phyloP scores from a whole-genome alignment of 352 stramenopile species.

The Phytophthora pisi region DNA sequence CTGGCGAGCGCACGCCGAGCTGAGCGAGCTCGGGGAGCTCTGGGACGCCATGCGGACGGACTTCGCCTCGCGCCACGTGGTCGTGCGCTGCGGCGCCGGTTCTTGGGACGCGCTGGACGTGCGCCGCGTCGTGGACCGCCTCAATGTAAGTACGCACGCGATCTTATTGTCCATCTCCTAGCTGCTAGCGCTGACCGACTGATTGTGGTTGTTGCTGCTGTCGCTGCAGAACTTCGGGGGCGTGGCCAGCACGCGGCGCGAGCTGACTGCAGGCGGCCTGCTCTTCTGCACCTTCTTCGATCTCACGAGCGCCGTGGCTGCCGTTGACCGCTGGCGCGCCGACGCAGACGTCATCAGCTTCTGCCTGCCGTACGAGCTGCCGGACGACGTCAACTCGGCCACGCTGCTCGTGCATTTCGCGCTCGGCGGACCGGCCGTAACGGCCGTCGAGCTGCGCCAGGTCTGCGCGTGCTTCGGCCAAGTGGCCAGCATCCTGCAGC shows the following conservation, averaged over 20 bases:
- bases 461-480: conserved; percentile 74
- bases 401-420: conserved; percentile 58
- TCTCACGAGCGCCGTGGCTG: conserved; percentile 64
- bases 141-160: conserved; percentile 50
- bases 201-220: conserved; percentile 4
- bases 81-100: conserved; percentile 50
- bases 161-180: background rate
- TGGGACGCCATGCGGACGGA: conserved; percentile 59
- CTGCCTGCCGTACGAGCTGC: conserved; percentile 69
- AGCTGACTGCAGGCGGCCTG: conserved; percentile 58
- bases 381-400: conserved; percentile 68
- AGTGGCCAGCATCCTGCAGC: conserved; percentile 74
- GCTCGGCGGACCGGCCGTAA: conserved; percentile 20
- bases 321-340: conserved; percentile 57
- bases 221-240: conserved; percentile 60
- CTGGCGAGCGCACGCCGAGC: conserved; percentile 28
- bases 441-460: conserved; percentile 56
- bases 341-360: conserved; percentile 57
- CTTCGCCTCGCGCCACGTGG: conserved; percentile 69
- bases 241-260: conserved; percentile 52
- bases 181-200: background rate
- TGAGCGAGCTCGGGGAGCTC: conserved; percentile 44
- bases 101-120: conserved; percentile 47
- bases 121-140: conserved; percentile 49
- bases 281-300: conserved; percentile 83